Evolutionary conservation across 148 eudicot species (phyloP).

Genomic region (Vaccinium corymbosum): DNA sequence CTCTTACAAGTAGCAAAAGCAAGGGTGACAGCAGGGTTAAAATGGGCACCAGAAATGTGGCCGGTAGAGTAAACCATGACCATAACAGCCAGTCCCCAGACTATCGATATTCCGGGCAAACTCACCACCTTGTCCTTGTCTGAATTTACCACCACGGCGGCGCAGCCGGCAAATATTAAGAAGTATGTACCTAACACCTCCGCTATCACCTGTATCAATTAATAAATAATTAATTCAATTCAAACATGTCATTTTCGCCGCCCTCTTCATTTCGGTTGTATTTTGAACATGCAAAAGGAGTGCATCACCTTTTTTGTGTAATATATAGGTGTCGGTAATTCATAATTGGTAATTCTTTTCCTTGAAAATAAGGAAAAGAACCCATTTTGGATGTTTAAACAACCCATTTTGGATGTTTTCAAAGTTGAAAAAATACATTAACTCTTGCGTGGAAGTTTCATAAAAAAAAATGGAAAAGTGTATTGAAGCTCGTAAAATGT

Average conservation of each 20-base stretch:
- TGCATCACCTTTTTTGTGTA: background rate
- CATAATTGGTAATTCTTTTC: background rate
- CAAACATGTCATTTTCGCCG: background rate
- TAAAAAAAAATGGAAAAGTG: background rate
- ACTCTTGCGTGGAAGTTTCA: background rate
- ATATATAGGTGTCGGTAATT: background rate
- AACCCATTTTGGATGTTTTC: no score
- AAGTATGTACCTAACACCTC: constrained; percentile 83
- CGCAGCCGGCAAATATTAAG: constrained; percentile 86
- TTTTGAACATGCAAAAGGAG: background rate
- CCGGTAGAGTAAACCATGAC: constrained; percentile 88
- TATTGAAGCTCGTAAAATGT: background rate
- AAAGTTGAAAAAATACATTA: background rate
- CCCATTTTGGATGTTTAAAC: no score
- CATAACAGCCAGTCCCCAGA: constrained; percentile 91
- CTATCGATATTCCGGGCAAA: constrained; percentile 65
- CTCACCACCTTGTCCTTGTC: constrained; percentile 48
- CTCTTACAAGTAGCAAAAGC: constrained; percentile 85
- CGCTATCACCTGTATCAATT: constrained; percentile 62
- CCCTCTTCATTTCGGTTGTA: background rate
- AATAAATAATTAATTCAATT: background rate
- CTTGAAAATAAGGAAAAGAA: background rate
- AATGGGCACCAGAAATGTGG: constrained; percentile 96
- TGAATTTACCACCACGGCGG: constrained; percentile 54
- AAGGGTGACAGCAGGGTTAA: constrained; percentile 93